These are phyloP conservation scores for Pyrenophora seminiperda DNA, from an alignment of 2,329 filamentous ascomycete genomes.

Conservation along the genomic window DNA sequence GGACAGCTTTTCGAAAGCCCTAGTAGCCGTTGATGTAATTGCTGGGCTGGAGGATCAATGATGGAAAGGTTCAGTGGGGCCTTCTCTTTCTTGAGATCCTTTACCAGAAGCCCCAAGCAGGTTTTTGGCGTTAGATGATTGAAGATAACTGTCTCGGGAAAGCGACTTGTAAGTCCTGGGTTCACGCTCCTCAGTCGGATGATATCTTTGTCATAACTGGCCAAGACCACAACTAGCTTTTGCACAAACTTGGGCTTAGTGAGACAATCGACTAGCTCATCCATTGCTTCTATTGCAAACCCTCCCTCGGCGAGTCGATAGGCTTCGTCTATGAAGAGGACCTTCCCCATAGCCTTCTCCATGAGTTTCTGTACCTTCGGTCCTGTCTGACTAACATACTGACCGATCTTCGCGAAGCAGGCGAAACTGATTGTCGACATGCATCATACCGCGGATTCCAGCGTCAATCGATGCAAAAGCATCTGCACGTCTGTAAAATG, in stretches of 20 bases:
- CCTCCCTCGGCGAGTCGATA: slow-evolving; percentile 65
- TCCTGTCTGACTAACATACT: slow-evolving; percentile 72
- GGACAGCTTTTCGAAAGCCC: slow-evolving; percentile 51
- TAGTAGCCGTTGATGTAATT: slow-evolving; percentile 24
- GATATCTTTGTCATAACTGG: slow-evolving; percentile 68
- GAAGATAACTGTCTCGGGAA: slow-evolving; percentile 67
- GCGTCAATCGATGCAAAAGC: slow-evolving; percentile 53
- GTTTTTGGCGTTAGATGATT: slow-evolving; percentile 39
- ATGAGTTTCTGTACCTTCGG: slow-evolving; percentile 67
- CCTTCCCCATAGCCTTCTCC: slow-evolving; percentile 66
- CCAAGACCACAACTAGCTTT: slow-evolving; percentile 70
- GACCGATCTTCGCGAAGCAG: slow-evolving; percentile 73
- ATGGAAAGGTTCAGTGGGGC: slow-evolving; percentile 37
- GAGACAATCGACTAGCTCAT: slow-evolving; percentile 58
- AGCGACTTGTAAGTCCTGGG: slow-evolving; percentile 67
- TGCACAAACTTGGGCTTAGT: slow-evolving; percentile 62
- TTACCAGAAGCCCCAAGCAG: slow-evolving; percentile 40
- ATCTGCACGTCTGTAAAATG: slow-evolving; percentile 61
- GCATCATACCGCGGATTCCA: slow-evolving; percentile 51
- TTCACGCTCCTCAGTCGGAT: slow-evolving; percentile 66
- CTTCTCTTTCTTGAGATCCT: slow-evolving; percentile 41
- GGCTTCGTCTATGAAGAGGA: slow-evolving; percentile 75
- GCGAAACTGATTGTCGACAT: slow-evolving; percentile 74
- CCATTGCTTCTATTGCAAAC: slow-evolving; percentile 63
- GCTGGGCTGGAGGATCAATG: slow-evolving; percentile 28